Evolutionary conservation across 1,284 basidiomycete species (phyloP), one percentile per base, ranked within the genome.

Genomic region (Exobasidium cylindrosporum): DNA sequence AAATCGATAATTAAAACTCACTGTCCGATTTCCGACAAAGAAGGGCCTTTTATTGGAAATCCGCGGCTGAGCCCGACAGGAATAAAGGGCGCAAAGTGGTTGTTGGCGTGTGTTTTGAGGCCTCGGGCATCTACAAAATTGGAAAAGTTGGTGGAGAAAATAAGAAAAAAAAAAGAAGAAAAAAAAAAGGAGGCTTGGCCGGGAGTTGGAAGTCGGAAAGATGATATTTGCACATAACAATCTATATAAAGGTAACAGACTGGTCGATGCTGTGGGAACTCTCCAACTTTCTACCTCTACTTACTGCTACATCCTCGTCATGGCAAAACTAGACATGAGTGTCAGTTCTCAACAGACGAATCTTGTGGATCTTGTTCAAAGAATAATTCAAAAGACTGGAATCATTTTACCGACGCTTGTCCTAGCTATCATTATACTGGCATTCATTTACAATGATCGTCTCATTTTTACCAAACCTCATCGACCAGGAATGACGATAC

Each of bases 371-470:
- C 3, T 57, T 23, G 4, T 43, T 14, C 43, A 52, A 23, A 7
- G 13, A 28, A 21, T 44, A 24, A 17, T 57, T 24, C 4, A 14
- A 11, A 28, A 26, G 21, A 53, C 45, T 26, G 57, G 57, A 6
- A 56, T 50, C 26, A 24, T 58, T 21, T n/a, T 58, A 23, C 57
- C 57, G n/a, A 17, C 57, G 7, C 13, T 49, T 17, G 11, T 53
- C 3, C 17, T 58, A 14, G 23, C 21, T 31, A 11, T 58, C 28
- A 13, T 53, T 17, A 5, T 30, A 3, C 32, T 58, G 30, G 57
- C 44, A 24, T 26, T 58, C 40, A 52, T 30, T 5, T 58, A 58
- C 28, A 32, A 46, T 30, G 47, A 58, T 47, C 57, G 57, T 47
- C 40, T 58, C 17, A 4, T 52, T 32, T 45, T 45, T 29, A 56